A percentile compares a stretch with the other conserved stretches of the same genome.
phyloP scores from a whole-genome alignment of 2,329 filamentous ascomycete genomes.

The Cladosporium sp. region DNA sequence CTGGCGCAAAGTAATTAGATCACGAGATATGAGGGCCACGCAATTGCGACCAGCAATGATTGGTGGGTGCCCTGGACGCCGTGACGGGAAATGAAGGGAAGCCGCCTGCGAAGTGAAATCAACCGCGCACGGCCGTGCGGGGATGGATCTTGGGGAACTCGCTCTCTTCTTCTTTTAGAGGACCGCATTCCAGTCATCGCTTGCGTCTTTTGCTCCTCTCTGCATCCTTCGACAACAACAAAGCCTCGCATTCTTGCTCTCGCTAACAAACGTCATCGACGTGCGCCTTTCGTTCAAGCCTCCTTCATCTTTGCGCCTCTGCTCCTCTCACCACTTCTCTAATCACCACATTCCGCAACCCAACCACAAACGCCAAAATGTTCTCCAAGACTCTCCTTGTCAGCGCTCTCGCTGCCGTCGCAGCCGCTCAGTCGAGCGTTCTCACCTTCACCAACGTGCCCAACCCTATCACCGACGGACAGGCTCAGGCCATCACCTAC shows the following conservation, averaged over 20 bases:
- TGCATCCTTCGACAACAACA: constrained; percentile 5
- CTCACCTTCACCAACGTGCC: constrained; percentile 52
- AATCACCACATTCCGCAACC: not conserved
- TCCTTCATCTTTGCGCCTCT: not conserved
- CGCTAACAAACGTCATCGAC: constrained; percentile 9
- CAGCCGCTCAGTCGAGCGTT: constrained; percentile 42
- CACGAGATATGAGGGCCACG: not conserved
- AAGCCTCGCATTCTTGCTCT: constrained; percentile 7
- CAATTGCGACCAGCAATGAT: not conserved
- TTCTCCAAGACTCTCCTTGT: constrained; percentile 47
- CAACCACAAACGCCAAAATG: constrained; percentile 37
- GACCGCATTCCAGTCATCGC: constrained; percentile 7
- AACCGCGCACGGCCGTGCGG: not conserved
- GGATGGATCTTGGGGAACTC: not conserved
- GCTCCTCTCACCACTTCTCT: not conserved
- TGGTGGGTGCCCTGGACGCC: too few relatives aligned
- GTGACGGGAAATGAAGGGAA: not conserved
- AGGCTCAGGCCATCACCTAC: constrained; percentile 29
- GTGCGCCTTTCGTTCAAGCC: constrained; percentile 8
- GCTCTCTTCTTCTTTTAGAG: not conserved
- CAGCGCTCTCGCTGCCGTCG: constrained; percentile 41
- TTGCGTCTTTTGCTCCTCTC: not conserved
- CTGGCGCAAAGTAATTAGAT: not conserved
- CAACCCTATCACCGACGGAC: constrained; percentile 43
- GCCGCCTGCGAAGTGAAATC: not conserved